Percentiles rank a stretch among this genome's conserved stretches.
phyloP scores from a whole-genome alignment of 1,284 basidiomycete species.

The Rhizoctonia solani region DNA sequence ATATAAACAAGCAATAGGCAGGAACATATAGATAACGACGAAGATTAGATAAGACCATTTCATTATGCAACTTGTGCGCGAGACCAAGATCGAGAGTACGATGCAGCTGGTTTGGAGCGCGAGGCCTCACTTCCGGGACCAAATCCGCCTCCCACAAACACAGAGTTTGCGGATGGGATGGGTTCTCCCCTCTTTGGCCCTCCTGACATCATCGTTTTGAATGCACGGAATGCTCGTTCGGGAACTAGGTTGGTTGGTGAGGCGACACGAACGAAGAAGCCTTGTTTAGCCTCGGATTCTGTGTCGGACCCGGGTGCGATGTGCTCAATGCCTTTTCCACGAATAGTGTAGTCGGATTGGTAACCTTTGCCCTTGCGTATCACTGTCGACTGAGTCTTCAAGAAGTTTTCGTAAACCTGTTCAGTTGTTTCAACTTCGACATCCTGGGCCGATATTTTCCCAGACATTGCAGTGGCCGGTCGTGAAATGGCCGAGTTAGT shows the following conservation, averaged over 20 bases:
- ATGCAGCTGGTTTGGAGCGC: background rate
- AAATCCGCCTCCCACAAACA: conserved; percentile 18
- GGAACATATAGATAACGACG: conserved; percentile 7
- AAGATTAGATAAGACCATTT: background rate
- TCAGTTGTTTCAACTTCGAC: background rate
- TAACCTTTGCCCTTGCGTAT: conserved; percentile 36
- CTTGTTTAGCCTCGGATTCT: background rate
- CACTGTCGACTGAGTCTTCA: conserved; percentile 32
- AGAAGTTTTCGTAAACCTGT: conserved; percentile 29
- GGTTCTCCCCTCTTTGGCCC: conserved; percentile 8
- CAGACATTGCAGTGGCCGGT: conserved; percentile 25
- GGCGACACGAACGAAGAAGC: conserved; percentile 8
- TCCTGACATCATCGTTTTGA: conserved; percentile 21
- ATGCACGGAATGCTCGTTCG: conserved; percentile 15
- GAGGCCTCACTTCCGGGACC: background rate
- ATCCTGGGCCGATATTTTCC: background rate
- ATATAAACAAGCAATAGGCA: background rate
- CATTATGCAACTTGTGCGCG: conserved; percentile 9
- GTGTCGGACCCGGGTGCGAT: background rate
- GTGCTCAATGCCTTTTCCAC: conserved; percentile 27
- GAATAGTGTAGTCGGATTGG: conserved; percentile 32
- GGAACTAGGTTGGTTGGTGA: background rate
- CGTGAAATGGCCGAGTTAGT: background rate
- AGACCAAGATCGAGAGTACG: conserved; percentile 17
- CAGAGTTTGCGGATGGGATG: background rate